phyloP scores from a whole-genome alignment of 345 rosid genomes.

The Eucalyptus pauciflora region DNA sequence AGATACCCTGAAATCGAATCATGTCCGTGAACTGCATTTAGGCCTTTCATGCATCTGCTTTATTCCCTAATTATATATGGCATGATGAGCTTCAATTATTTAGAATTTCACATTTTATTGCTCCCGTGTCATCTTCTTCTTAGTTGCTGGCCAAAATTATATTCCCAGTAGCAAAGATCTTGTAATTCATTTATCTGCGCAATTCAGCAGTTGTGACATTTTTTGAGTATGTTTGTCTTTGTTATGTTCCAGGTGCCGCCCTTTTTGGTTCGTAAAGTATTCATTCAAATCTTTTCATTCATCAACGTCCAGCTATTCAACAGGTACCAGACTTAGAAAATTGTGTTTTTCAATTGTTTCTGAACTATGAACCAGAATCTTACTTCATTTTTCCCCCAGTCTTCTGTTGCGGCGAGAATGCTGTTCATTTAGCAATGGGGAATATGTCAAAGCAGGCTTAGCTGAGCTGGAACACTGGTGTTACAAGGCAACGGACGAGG shows the following conservation, averaged over 20 bases:
- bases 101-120: not conserved
- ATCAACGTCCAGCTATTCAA: slow-evolving; percentile 94
- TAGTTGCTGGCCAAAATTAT: not conserved
- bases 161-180: not conserved
- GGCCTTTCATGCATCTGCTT: not conserved
- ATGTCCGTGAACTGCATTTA: slow-evolving; percentile 25
- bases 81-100: not conserved
- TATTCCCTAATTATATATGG: not conserved
- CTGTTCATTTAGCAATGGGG: slow-evolving; percentile 95
- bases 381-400: slow-evolving; percentile 13
- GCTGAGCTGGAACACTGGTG: slow-evolving; percentile 98
- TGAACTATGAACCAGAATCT: not conserved
- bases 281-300: slow-evolving; percentile 93
- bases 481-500: slow-evolving; percentile 91
- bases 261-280: slow-evolving; percentile 86
- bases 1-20: slow-evolving; percentile 60
- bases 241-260: slow-evolving; percentile 65
- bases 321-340: slow-evolving; percentile 30
- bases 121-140: not conserved
- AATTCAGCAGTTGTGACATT: not conserved
- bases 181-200: not conserved
- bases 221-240: not conserved
- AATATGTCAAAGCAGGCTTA: slow-evolving; percentile 84
- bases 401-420: slow-evolving; percentile 85
- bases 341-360: not conserved